Conservation (phyloP, 1,284 basidiomycete species). For the Irpex lacteus region DNA sequence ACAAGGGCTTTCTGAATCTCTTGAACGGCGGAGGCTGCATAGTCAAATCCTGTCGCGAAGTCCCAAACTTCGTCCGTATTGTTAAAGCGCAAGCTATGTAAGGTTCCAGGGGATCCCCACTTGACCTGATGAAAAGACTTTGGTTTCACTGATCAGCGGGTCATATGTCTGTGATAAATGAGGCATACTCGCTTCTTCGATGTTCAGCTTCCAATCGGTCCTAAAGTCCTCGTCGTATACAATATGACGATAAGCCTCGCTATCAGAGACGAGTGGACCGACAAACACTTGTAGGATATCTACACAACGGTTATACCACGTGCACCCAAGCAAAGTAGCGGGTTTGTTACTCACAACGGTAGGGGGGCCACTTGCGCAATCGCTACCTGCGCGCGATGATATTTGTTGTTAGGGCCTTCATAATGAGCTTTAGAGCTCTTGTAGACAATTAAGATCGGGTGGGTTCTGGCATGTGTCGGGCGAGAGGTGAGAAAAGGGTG, state of each 20-base stretch:
- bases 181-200: neutral
- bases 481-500: neutral
- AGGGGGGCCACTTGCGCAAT: neutral
- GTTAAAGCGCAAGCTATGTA: neutral
- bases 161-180: neutral
- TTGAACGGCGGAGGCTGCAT: neutral
- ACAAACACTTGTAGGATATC: neutral
- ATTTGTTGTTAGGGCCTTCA: neutral
- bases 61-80: neutral
- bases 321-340: too few relatives aligned
- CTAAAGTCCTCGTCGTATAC: neutral
- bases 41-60: neutral
- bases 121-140: neutral
- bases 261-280: neutral
- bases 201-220: neutral
- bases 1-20: neutral
- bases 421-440: neutral
- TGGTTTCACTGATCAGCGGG: neutral
- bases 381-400: neutral
- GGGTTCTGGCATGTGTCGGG: neutral
- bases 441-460: neutral
- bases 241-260: neutral
- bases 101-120: neutral
- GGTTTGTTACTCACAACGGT: neutral
- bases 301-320: neutral